Percentiles rank a stretch among this genome's conserved stretches.
These are phyloP conservation scores for Globisporangium emineosum DNA, from an alignment of 352 stramenopile genomes.

Conservation along the genomic window DNA sequence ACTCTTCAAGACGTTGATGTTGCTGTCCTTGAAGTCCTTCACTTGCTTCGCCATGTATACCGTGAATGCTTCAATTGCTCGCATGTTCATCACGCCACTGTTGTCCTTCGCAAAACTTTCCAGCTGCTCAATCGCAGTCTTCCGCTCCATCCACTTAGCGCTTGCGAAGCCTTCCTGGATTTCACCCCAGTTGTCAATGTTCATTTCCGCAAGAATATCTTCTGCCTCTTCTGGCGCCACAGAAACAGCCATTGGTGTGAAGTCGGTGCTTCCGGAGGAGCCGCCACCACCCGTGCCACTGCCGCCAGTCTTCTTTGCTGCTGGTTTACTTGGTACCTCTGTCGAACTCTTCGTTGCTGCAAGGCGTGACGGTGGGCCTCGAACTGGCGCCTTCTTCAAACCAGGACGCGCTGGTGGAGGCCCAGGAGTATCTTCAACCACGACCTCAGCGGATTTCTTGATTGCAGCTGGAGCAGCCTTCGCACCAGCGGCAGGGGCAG, in stretches of 20 bases:
- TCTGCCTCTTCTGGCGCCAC: slow-evolving; percentile 70
- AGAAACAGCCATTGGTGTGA: slow-evolving; percentile 59
- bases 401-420: slow-evolving; percentile 10
- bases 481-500: slow-evolving; percentile 21
- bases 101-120: slow-evolving; percentile 58
- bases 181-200: slow-evolving; percentile 52
- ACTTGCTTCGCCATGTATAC: slow-evolving; percentile 72
- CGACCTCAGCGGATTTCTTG: slow-evolving; percentile 15
- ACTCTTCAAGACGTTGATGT: slow-evolving; percentile 87
- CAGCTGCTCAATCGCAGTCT: slow-evolving; percentile 66
- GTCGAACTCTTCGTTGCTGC: slow-evolving; percentile 38
- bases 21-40: slow-evolving; percentile 88
- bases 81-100: slow-evolving; percentile 47
- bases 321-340: slow-evolving; percentile 26
- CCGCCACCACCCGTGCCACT: slow-evolving; percentile 11
- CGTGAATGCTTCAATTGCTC: slow-evolving; percentile 71
- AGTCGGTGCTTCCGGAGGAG: slow-evolving; percentile 38
- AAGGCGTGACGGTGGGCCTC: slow-evolving; percentile 46
- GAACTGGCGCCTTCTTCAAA: slow-evolving; percentile 35
- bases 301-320: slow-evolving; percentile 28
- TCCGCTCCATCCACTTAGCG: slow-evolving; percentile 82
- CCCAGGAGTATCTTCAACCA: slow-evolving; percentile 26
- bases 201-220: slow-evolving; percentile 44
- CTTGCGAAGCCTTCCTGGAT: slow-evolving; percentile 66
- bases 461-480: slow-evolving; percentile 19